Evolutionary conservation across 441 rosid genomes (phyloP).

Genomic region (Populus trichocarpa): DNA sequence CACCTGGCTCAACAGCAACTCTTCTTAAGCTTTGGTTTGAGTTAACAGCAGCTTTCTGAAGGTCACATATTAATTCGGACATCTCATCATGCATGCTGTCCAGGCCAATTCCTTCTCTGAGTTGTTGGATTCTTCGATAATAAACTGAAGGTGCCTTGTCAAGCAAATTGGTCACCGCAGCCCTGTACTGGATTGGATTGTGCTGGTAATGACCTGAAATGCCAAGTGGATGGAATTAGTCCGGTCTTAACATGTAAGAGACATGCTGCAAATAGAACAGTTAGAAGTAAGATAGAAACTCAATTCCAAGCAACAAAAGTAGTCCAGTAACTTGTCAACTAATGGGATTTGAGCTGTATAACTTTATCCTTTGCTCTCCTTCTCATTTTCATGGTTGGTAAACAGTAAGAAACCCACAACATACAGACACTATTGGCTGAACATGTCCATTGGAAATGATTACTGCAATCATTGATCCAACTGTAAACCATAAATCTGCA

Average conservation of each 20-base stretch:
- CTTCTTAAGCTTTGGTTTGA: constrained; percentile 86
- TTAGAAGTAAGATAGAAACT: background rate
- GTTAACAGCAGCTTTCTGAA: constrained; percentile 78
- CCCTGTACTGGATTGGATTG: constrained; percentile 72
- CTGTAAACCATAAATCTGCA: background rate
- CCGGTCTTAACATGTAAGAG: constrained; percentile 1
- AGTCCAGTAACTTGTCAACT: background rate
- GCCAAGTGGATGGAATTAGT: constrained; percentile 12
- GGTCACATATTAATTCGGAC: constrained; percentile 72
- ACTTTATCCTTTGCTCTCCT: background rate
- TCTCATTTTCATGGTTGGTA: background rate
- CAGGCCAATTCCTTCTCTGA: constrained; percentile 49
- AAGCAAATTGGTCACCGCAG: constrained; percentile 62
- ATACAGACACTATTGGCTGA: background rate
- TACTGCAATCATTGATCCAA: background rate
- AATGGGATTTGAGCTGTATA: background rate
- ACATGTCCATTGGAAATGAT: background rate
- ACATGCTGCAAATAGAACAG: background rate
- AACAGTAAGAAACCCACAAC: background rate
- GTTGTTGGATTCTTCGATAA: constrained; percentile 53
- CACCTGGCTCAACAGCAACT: constrained; percentile 74
- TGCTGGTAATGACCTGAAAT: constrained; percentile 75
- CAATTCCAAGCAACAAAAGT: background rate
- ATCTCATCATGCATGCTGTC: constrained; percentile 58
- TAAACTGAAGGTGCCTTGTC: constrained; percentile 60